phyloP scores from a whole-genome alignment of 805 yeast genomes.

The Saccharomycopsis sp. region DNA sequence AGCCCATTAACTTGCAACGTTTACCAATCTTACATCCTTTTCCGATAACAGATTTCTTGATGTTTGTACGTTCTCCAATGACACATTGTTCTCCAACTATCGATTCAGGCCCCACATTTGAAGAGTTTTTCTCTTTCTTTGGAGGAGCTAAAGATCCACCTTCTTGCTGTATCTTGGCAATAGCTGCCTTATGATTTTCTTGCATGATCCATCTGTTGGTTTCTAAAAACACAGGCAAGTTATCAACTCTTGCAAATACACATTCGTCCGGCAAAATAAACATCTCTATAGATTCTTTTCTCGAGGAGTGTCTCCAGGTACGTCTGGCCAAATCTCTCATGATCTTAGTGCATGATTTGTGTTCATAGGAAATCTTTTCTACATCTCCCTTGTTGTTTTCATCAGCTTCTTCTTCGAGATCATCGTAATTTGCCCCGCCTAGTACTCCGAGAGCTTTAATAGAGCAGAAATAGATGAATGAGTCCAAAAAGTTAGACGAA shows the following conservation, averaged over 20 bases:
- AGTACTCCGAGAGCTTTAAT: conserved; percentile 47
- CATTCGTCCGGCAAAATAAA: conserved; percentile 64
- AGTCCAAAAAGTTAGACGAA: conserved; percentile 67
- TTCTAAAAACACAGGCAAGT: conserved; percentile 78
- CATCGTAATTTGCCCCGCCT: conserved; percentile 27
- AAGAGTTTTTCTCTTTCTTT: conserved; percentile 47
- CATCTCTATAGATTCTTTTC: conserved; percentile 58
- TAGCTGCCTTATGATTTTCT: conserved; percentile 20
- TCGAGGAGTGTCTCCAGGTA: conserved; percentile 74
- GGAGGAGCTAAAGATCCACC: conserved; percentile 14
- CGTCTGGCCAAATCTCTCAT: conserved; percentile 85
- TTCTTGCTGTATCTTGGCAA: conserved; percentile 8
- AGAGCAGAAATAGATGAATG: conserved; percentile 64
- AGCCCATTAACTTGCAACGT: conserved; percentile 83
- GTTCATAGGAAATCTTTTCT: conserved; percentile 25
- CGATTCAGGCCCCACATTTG: conserved; percentile 85
- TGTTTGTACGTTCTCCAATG: conserved; percentile 76
- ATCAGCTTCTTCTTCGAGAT: conserved; percentile 19
- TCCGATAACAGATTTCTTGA: conserved; percentile 82
- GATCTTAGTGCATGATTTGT: conserved; percentile 55
- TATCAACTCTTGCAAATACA: conserved; percentile 70
- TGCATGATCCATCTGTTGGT: conserved; percentile 77
- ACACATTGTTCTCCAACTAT: conserved; percentile 61
- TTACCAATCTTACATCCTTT: conserved; percentile 69
- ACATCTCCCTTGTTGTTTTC: conserved; percentile 29